Evolutionary conservation across 306 rosid species (phyloP).

Genomic region (Crataegus laevigata): DNA sequence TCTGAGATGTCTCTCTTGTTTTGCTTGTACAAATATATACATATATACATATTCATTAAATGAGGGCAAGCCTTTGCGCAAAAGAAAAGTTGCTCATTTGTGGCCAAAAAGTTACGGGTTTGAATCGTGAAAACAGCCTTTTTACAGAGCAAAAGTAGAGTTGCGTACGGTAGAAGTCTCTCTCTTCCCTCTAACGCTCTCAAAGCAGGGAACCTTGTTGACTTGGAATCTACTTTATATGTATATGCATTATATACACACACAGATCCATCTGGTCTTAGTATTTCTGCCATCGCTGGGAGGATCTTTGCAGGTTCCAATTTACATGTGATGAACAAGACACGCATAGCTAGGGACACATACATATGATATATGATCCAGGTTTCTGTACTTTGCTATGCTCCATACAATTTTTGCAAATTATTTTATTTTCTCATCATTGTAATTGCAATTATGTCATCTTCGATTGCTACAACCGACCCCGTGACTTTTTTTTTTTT

Average conservation of each 20-base stretch:
- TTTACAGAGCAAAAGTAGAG: too few relatives aligned
- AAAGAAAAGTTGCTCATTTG: too few relatives aligned
- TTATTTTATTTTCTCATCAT: conserved; percentile 1
- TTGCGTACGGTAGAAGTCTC: too few relatives aligned
- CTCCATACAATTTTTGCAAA: conserved; percentile 3
- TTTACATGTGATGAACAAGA: conserved; percentile 29
- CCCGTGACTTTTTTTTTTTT: conserved; percentile 10
- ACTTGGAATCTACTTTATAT: too few relatives aligned
- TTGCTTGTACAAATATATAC: neutral
- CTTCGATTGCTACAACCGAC: conserved; percentile 10
- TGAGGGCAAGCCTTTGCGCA: too few relatives aligned
- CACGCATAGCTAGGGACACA: conserved; percentile 15
- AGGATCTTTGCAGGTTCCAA: conserved; percentile 9
- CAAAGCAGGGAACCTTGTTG: too few relatives aligned
- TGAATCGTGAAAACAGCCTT: too few relatives aligned
- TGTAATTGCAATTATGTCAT: conserved; percentile 14
- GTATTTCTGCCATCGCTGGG: neutral
- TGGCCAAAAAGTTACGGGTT: too few relatives aligned
- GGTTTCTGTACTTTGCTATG: conserved; percentile 4
- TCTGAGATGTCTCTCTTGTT: conserved; percentile 20
- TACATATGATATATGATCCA: neutral
- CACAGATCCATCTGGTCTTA: neutral
- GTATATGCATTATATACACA: neutral
- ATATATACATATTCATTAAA: too few relatives aligned
- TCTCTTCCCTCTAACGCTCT: too few relatives aligned